Evolutionary conservation across 371 early-diverging fungal genomes (phyloP).

Genomic region (Mucor velutinosus): DNA sequence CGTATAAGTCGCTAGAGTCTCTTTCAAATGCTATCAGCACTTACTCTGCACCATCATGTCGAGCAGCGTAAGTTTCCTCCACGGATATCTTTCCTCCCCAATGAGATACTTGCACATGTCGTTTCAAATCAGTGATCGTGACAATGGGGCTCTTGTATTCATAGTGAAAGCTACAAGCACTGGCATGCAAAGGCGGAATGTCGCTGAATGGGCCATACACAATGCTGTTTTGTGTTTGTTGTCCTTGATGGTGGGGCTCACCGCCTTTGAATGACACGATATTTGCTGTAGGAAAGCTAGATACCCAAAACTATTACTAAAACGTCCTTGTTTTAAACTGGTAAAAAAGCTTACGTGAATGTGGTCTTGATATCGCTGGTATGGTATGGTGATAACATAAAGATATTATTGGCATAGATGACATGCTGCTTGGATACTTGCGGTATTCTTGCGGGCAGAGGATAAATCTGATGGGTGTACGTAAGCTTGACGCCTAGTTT

Average conservation of each 20-base stretch:
- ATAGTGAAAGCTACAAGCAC: slow-evolving; percentile 58
- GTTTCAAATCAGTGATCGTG: slow-evolving; percentile 59
- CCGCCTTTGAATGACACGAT: slow-evolving; percentile 38
- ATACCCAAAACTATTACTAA: neutral
- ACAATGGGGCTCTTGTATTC: slow-evolving; percentile 63
- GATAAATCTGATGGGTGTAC: slow-evolving; percentile 55
- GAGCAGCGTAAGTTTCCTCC: slow-evolving; percentile 79
- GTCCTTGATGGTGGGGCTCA: slow-evolving; percentile 19
- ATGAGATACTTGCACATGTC: slow-evolving; percentile 83
- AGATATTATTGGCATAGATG: slow-evolving; percentile 59
- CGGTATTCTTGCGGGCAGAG: slow-evolving; percentile 70
- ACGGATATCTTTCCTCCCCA: slow-evolving; percentile 81
- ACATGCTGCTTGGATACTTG: slow-evolving; percentile 73
- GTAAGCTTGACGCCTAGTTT: slow-evolving; percentile 66
- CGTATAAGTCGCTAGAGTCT: neutral
- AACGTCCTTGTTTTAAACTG: neutral
- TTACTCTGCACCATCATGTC: slow-evolving; percentile 80
- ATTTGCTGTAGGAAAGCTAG: slow-evolving; percentile 35
- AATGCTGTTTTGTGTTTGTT: slow-evolving; percentile 55
- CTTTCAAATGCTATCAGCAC: slow-evolving; percentile 6
- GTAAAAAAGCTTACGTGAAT: slow-evolving; percentile 56
- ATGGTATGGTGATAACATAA: slow-evolving; percentile 66
- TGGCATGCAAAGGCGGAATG: slow-evolving; percentile 42
- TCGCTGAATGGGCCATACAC: slow-evolving; percentile 75
- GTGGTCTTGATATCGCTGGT: slow-evolving; percentile 77